These are phyloP conservation scores for Puccinia coronata DNA, from an alignment of 1,284 basidiomycete genomes.

Conservation along the genomic window DNA sequence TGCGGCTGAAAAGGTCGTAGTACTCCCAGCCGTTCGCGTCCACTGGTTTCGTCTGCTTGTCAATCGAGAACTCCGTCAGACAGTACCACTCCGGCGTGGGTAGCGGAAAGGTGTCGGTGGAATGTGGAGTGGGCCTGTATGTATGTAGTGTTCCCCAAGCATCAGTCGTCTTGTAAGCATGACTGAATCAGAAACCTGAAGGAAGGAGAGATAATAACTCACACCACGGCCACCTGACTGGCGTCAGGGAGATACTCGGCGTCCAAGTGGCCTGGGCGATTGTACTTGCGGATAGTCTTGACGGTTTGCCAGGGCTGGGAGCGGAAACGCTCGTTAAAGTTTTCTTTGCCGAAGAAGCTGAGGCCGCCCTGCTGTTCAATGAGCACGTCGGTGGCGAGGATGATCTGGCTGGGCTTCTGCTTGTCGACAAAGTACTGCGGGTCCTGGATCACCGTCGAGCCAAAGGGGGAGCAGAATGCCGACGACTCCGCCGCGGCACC, in stretches of 20 bases:
- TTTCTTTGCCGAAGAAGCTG: conserved; percentile 9
- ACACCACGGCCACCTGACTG: conserved; percentile 30
- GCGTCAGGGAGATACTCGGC: conserved; percentile 9
- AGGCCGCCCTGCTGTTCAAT: conserved; percentile 42
- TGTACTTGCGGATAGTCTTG: conserved; percentile 30
- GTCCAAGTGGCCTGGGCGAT: conserved; percentile 30
- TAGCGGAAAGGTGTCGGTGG: conserved; percentile 30
- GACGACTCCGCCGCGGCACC: too few relatives aligned
- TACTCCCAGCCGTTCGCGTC: conserved; percentile 45
- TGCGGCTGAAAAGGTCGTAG: conserved; percentile 27
- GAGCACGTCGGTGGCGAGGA: conserved; percentile 31
- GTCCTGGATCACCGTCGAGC: not conserved
- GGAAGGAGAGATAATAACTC: not conserved
- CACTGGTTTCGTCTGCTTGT: conserved; percentile 12
- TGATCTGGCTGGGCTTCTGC: not conserved
- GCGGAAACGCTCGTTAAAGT: conserved; percentile 28
- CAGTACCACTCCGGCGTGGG: conserved; percentile 39
- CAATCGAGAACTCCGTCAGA: conserved; percentile 38
- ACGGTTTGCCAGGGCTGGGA: conserved; percentile 40
- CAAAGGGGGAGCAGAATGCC: not conserved
- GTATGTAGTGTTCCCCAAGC: too few relatives aligned
- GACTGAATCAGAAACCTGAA: too few relatives aligned
- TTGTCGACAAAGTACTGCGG: not conserved
- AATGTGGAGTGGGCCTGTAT: conserved; percentile 42
- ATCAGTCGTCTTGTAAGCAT: too few relatives aligned